Evolutionary conservation across 176 grass and related monocot genomes (phyloP).

Genomic region (Avena atlantica): DNA sequence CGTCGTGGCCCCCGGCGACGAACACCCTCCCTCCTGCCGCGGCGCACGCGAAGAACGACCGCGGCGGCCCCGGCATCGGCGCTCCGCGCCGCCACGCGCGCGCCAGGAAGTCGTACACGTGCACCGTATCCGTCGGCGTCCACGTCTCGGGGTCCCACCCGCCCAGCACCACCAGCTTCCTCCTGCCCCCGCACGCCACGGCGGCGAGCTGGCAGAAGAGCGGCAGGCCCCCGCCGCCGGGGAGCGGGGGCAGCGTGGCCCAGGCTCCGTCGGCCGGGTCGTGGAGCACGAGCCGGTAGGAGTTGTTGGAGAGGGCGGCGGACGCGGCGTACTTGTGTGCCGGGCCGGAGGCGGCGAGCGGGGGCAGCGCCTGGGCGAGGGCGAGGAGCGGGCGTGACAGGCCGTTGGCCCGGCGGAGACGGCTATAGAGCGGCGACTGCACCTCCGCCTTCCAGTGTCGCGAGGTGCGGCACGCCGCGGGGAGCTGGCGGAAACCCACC

Average conservation of each 20-base stretch:
- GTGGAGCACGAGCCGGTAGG: constrained; percentile 64
- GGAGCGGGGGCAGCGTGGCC: constrained; percentile 49
- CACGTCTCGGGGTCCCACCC: constrained; percentile 76
- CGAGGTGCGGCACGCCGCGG: constrained; percentile 51
- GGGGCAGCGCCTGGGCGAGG: constrained; percentile 37
- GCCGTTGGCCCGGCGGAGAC: constrained; percentile 50
- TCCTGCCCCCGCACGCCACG: constrained; percentile 31
- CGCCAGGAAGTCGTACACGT: constrained; percentile 69
- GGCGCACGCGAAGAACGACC: constrained; percentile 78
- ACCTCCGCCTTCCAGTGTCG: constrained; percentile 71
- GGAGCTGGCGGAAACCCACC: constrained; percentile 61
- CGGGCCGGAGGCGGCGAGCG: constrained; percentile 44
- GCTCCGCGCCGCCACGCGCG: constrained; percentile 50
- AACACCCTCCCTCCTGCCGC: constrained; percentile 44
- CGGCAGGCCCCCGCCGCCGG: constrained; percentile 46
- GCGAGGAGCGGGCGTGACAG: constrained; percentile 42
- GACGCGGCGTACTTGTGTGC: constrained; percentile 29
- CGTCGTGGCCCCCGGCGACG: constrained; percentile 75
- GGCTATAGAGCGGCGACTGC: constrained; percentile 57
- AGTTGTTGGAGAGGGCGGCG: not conserved
- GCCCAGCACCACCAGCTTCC: constrained; percentile 59
- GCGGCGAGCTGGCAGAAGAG: constrained; percentile 80
- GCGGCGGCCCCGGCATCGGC: constrained; percentile 34
- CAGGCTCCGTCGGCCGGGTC: constrained; percentile 50
- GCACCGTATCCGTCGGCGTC: constrained; percentile 59